These are phyloP conservation scores for Phytopythium sindhum DNA, from an alignment of 352 stramenopile species.

Conservation along the genomic window DNA sequence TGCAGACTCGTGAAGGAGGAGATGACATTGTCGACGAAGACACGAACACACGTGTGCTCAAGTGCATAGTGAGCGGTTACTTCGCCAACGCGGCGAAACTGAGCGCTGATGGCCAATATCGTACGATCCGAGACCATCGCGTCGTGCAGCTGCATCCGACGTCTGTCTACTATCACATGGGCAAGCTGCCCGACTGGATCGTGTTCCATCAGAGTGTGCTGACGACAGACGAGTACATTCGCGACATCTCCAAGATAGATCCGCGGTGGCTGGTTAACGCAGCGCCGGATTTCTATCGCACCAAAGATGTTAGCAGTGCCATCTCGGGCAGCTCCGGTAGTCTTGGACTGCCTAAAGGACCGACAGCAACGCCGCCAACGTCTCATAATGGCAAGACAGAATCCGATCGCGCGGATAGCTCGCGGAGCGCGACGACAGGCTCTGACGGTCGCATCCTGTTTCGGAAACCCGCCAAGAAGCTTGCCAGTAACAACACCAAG, in stretches of 20 bases:
- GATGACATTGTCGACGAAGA: slow-evolving; percentile 19
- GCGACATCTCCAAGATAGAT: slow-evolving; percentile 66
- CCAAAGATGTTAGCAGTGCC: slow-evolving; percentile 59
- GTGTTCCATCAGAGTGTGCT: slow-evolving; percentile 98
- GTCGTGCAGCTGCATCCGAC: slow-evolving; percentile 74
- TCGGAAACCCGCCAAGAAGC: slow-evolving; percentile 44
- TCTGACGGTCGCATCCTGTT: slow-evolving; percentile 66
- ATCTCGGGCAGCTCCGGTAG: slow-evolving; percentile 66
- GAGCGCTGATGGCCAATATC: slow-evolving; percentile 81
- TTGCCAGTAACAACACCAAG: slow-evolving; percentile 13
- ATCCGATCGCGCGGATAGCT: slow-evolving; percentile 4
- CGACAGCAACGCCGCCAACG: slow-evolving; percentile 8
- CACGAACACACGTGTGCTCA: slow-evolving; percentile 28
- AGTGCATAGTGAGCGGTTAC: slow-evolving; percentile 68
- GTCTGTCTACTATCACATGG: slow-evolving; percentile 70
- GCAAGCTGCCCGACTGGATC: slow-evolving; percentile 94
- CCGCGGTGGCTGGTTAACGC: slow-evolving; percentile 68
- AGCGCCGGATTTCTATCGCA: slow-evolving; percentile 70
- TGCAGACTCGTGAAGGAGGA: slow-evolving; percentile 3
- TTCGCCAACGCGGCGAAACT: slow-evolving; percentile 97
- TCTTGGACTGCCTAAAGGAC: slow-evolving; percentile 54
- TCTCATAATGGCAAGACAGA: slow-evolving; percentile 24
- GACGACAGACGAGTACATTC: slow-evolving; percentile 95
- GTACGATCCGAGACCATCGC: slow-evolving; percentile 65
- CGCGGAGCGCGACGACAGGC: slow-evolving; percentile 16